Evolutionary conservation across 352 stramenopile species (phyloP), one percentile per base, ranked within the genome.

Genomic region (Nothophytophthora sp.): DNA sequence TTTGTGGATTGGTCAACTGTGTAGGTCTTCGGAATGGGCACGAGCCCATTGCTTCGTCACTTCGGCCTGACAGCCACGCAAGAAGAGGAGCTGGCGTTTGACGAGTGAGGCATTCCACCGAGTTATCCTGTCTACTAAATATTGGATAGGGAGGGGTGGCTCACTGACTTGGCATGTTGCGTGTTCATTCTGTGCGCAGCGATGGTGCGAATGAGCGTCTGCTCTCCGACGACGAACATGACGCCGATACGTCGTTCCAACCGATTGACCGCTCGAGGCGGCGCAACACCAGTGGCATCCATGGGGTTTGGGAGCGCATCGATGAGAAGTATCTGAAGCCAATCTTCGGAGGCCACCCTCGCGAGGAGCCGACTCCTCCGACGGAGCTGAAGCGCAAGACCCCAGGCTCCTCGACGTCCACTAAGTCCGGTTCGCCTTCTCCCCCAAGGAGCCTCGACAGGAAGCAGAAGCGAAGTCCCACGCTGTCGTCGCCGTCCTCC

Each of bases 321-420:
- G 81, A 91, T 51, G 81, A 86, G 35, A 78, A 76, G 54, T 88
- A 88, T 39, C 55, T 91, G 23, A 91, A 90, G 66, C 81, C 81
- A 2, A 25, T 86, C 11, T 88, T 91, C 51, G 81, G 81, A 18
- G 76, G 76, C 13, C 58, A 56, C 48, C 59, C 67, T 24, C 67
- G 67, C 4, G 63, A 63, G 34, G 63, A 67, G 20, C 25, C 39
- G 24, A 54, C 39, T 33, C n/a, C n/a, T n/a, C 20, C 32, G 11
- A 42, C 50, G 35, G 40, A 68, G 43, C 37, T 60, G 24, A 73
- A 73, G 43, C 43, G 36, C 22, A n/a, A 32, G 45, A 25, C 36
- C 42, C 62, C 49, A 27, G 36, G 5, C 12, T 51, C 41, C 50
- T 39, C 33, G 32, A 55, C 33, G 56, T 57, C 37, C 43, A 67